phyloP scores from a whole-genome alignment of 441 rosid species.

The Bocquillonia castaneifolia region DNA sequence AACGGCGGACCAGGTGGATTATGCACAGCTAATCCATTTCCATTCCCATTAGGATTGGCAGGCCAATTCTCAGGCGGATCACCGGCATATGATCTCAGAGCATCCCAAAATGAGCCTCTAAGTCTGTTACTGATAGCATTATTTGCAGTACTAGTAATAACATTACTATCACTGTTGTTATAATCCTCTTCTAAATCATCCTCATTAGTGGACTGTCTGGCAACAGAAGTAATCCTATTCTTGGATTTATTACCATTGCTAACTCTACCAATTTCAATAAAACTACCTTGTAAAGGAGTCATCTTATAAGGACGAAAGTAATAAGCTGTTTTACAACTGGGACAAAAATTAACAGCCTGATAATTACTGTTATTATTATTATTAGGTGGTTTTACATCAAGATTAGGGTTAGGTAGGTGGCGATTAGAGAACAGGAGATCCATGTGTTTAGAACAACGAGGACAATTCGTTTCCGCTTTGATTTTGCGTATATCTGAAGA shows the following conservation, averaged over 20 bases:
- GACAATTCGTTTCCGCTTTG: slow-evolving; percentile 83
- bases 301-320: slow-evolving; percentile 58
- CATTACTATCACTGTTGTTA: no score
- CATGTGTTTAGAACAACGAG: slow-evolving; percentile 78
- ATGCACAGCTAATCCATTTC: slow-evolving; percentile 57
- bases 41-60: slow-evolving; percentile 29
- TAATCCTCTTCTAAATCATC: slow-evolving; percentile 31
- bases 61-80: slow-evolving; percentile 71
- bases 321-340: slow-evolving; percentile 82
- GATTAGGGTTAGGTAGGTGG: slow-evolving; percentile 31
- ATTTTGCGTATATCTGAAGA: slow-evolving; percentile 43
- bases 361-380: slow-evolving; percentile 18
- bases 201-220: background rate
- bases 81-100: slow-evolving; percentile 57
- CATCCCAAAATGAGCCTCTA: slow-evolving; percentile 66
- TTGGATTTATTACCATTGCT: slow-evolving; percentile 20
- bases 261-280: slow-evolving; percentile 68
- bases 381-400: slow-evolving; percentile 17
- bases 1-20: slow-evolving; percentile 71
- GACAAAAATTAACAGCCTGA: slow-evolving; percentile 79
- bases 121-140: slow-evolving; percentile 29
- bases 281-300: slow-evolving; percentile 80
- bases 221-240: slow-evolving; percentile 16
- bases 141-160: background rate
- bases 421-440: slow-evolving; percentile 75